Evolutionary conservation across 2,329 filamentous ascomycete species (phyloP).

Genomic region (Arthroderma sp.): DNA sequence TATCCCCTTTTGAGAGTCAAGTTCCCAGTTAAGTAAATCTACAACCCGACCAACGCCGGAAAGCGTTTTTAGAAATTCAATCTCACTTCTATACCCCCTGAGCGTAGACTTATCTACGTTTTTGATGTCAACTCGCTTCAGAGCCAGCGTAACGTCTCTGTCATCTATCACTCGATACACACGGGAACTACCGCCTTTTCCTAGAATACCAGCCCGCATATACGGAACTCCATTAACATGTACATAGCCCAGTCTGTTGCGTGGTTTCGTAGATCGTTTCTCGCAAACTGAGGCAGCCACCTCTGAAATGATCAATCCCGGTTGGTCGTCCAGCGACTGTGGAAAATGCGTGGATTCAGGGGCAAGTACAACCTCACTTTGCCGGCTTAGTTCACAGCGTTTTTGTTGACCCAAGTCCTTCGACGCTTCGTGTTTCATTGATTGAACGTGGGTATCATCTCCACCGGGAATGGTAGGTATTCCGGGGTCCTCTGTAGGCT

Average conservation of each 20-base stretch:
- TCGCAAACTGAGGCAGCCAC: not conserved
- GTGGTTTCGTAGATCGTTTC: not conserved
- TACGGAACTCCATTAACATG: slow-evolving; percentile 75
- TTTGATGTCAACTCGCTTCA: slow-evolving; percentile 75
- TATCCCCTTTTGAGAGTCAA: slow-evolving; percentile 72
- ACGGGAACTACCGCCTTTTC: slow-evolving; percentile 72
- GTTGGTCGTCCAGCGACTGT: too few species aligned
- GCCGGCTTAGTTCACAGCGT: too few species aligned
- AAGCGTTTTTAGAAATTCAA: slow-evolving; percentile 65
- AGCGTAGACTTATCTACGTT: slow-evolving; percentile 67
- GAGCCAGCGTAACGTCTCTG: slow-evolving; percentile 73
- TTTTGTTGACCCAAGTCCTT: too few species aligned
- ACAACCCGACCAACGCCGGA: slow-evolving; percentile 70
- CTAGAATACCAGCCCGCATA: slow-evolving; percentile 68
- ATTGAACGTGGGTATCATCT: too few species aligned
- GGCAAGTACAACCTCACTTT: too few species aligned
- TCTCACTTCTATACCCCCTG: slow-evolving; percentile 74
- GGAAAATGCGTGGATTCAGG: too few species aligned
- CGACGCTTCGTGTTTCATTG: too few species aligned
- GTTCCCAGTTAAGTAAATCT: slow-evolving; percentile 67
- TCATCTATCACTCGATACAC: slow-evolving; percentile 85
- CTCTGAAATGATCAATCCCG: too few species aligned
- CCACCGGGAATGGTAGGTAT: too few species aligned
- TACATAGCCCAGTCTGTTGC: slow-evolving; percentile 40
- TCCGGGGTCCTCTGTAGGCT: too few species aligned